These are phyloP conservation scores for Aureobasidium sp. DNA, from an alignment of 2,329 filamentous ascomycete species.

Conservation along the genomic window DNA sequence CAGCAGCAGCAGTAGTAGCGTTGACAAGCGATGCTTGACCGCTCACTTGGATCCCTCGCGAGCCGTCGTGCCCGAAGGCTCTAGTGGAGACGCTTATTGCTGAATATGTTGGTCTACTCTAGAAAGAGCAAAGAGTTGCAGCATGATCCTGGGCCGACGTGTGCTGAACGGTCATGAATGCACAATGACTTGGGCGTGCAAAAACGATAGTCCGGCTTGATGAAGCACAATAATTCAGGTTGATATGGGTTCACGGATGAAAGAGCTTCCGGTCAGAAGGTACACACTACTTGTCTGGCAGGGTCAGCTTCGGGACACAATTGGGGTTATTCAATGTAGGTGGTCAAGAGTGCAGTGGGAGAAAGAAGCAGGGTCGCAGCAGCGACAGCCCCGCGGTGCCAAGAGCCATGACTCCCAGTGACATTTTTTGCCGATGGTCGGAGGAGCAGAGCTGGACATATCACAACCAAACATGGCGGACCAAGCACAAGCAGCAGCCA, in stretches of 20 bases:
- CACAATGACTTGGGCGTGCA: not conserved
- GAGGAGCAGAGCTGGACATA: not conserved
- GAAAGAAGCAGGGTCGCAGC: not conserved
- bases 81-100: not conserved
- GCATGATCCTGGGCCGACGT: not conserved
- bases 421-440: slow-evolving; percentile 5
- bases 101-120: not conserved
- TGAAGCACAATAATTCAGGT: not conserved
- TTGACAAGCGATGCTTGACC: not conserved
- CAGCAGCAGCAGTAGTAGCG: not conserved
- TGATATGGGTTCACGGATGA: not conserved
- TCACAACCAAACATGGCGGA: slow-evolving; percentile 25
- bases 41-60: not conserved
- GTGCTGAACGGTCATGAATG: not conserved
- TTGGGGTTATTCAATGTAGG: not conserved
- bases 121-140: not conserved
- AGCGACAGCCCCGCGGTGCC: not conserved
- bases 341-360: too few species aligned
- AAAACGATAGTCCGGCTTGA: not conserved
- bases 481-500: slow-evolving; percentile 30
- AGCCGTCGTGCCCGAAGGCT: not conserved
- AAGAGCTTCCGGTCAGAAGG: not conserved
- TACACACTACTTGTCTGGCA: not conserved
- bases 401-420: slow-evolving; percentile 2
- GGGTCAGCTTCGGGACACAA: not conserved